phyloP scores from a whole-genome alignment of 1,284 basidiomycete genomes.

The Tylopilus sp. region DNA sequence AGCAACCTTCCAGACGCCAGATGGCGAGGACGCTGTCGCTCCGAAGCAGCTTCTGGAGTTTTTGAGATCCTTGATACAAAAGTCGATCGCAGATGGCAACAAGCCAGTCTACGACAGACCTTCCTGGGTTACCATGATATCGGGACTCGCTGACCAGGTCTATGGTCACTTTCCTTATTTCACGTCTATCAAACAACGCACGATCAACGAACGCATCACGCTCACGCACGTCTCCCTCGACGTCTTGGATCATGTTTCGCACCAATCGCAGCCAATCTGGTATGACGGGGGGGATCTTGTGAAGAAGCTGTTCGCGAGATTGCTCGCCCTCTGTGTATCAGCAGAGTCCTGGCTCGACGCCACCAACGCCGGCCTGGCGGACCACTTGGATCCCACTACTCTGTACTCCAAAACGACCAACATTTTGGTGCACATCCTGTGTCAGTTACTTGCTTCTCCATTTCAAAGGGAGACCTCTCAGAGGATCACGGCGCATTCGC shows the following conservation, averaged over 20 bases:
- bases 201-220: conserved; percentile 54
- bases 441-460: conserved; percentile 38
- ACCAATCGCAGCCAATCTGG: conserved; percentile 50
- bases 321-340: conserved; percentile 51
- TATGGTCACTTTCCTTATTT: conserved; percentile 47
- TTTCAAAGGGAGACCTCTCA: conserved; percentile 34
- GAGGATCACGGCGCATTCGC: conserved; percentile 42
- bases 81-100: conserved; percentile 33
- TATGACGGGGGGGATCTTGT: conserved; percentile 42
- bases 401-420: conserved; percentile 38
- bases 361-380: conserved; percentile 35
- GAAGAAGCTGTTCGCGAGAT: conserved; percentile 45
- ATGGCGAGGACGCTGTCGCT: conserved; percentile 34
- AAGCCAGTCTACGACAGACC: conserved; percentile 29
- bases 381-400: conserved; percentile 38
- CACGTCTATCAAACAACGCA: conserved; percentile 45
- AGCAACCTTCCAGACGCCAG: conserved; percentile 39
- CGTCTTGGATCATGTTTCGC: conserved; percentile 47
- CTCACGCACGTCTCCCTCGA: conserved; percentile 53
- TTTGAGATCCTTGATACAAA: conserved; percentile 39
- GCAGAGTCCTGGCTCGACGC: conserved; percentile 57
- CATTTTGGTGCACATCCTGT: conserved; percentile 37
- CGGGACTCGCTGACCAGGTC: conserved; percentile 49
- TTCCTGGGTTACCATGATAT: conserved; percentile 44
- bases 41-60: conserved; percentile 46